Evolutionary conservation across 371 early-diverging fungal species (phyloP), one percentile per base, ranked within the genome.

Genomic region (Mortierella sp.): DNA sequence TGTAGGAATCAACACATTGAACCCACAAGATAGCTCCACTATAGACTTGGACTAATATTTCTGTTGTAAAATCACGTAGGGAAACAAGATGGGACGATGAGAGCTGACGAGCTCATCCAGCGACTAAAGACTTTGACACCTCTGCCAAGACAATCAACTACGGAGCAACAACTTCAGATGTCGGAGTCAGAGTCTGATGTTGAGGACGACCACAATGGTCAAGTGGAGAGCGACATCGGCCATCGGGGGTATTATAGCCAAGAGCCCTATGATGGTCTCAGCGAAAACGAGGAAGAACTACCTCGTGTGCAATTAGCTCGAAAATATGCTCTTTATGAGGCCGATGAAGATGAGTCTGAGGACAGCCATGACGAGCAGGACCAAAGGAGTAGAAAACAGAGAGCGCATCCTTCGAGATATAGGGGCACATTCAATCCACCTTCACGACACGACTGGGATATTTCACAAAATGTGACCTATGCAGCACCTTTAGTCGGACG

Each of bases 331-430:
- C 63, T 72, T 4, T 72, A 72, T 30, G 59, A 66, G 30, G 63
- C 72, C 0, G 72, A 72, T 30, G 72, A 72, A 19, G 72, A 72
- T 14, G 63, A 64, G 16, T 62, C 63, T 23, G 75, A 62, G 0
- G 46, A 61, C 0, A 66, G 60, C n/a, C n/a, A 70, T 18, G 70
- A 75, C n/a, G 70, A 62, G 47, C 46, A 47, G 11, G 58, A 52
- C 37, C 37, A 37, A 37, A 37, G 37, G 37, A 37, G 9, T 37
- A 9, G 37, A 37, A 37, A 37, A 37, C 37, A 37, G 37, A 37
- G 37, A 37, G 9, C 37, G 9, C 9, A 37, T 37, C 9, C 37
- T 37, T 37, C 37, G 9, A 37, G 37, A 37, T 37, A 37, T 37
- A 37, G 37, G 37, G 37, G 37, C 9, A 9, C 37, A 3, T 9